phyloP scores from a whole-genome alignment of 345 rosid species.

The Conringia planisiliqua region DNA sequence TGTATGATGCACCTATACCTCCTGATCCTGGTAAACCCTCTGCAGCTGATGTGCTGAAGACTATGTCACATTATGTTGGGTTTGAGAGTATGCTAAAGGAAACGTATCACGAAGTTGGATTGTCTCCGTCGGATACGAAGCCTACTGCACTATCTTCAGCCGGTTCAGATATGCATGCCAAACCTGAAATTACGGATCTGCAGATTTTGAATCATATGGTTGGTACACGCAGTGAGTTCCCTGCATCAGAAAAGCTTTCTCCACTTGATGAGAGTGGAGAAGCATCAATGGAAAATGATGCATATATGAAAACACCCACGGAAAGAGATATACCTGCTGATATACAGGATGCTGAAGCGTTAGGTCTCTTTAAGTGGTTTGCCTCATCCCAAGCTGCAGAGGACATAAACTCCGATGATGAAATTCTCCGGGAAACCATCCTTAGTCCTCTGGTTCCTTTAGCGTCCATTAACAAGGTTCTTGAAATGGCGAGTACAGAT shows the following conservation, averaged over 20 bases:
- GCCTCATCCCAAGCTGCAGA: conserved; percentile 87
- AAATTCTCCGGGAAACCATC: conserved; percentile 70
- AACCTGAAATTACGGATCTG: conserved; percentile 28
- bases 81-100: conserved; percentile 46
- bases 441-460: conserved; percentile 77
- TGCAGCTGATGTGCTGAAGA: conserved; percentile 62
- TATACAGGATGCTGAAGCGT: conserved; percentile 59
- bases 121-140: conserved; percentile 29
- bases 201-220: conserved; percentile 29
- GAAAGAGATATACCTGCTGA: conserved; percentile 23
- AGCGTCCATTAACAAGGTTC: conserved; percentile 57
- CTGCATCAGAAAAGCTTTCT: conserved; percentile 32
- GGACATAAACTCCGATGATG: conserved; percentile 95
- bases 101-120: conserved; percentile 36
- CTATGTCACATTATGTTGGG: conserved; percentile 49
- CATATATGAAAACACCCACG: conserved; percentile 17
- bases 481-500: conserved; percentile 77
- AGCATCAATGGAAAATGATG: conserved; percentile 27
- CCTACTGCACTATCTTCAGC: conserved; percentile 30
- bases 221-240: conserved; percentile 26
- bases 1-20: conserved; percentile 44
- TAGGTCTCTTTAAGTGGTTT: conserved; percentile 82
- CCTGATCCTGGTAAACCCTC: conserved; percentile 75
- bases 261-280: conserved; percentile 26
- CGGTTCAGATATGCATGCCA: conserved; percentile 35